These are phyloP conservation scores for Miamiensis avidus DNA, from an alignment of 169 alveolate genomes.

Conservation along the genomic window DNA sequence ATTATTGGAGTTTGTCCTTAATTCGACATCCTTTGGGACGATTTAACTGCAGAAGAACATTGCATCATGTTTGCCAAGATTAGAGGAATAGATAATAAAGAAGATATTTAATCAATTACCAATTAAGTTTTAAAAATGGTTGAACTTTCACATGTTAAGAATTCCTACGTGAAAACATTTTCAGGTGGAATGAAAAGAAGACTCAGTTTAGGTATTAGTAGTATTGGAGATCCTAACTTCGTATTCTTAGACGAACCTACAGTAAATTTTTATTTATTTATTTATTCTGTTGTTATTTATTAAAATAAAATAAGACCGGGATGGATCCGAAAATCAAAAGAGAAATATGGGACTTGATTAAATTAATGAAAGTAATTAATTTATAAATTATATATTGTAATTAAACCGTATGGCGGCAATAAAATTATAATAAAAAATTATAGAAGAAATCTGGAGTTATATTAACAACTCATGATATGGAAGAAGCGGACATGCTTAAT, in stretches of 20 bases:
- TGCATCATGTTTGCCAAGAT: constrained; percentile 53
- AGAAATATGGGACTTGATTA: constrained; percentile 74
- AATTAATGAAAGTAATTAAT: constrained; percentile 58
- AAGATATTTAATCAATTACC: constrained; percentile 43
- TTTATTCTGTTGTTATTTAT: too few relatives aligned
- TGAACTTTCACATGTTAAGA: constrained; percentile 63
- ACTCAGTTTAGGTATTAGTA: constrained; percentile 86
- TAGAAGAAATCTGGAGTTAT: too few relatives aligned
- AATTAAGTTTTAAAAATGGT: constrained; percentile 56
- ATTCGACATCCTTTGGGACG: constrained; percentile 81
- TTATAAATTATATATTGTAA: too few relatives aligned
- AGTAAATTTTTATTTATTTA: too few relatives aligned
- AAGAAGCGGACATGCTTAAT: constrained; percentile 83
- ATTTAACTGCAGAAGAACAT: constrained; percentile 83
- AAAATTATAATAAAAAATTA: too few relatives aligned
- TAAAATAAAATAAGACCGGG: too few relatives aligned
- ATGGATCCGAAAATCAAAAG: constrained; percentile 82
- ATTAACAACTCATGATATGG: constrained; percentile 85
- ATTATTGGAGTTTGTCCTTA: constrained; percentile 82
- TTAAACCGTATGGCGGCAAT: too few relatives aligned
- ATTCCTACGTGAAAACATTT: constrained; percentile 67
- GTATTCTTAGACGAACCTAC: constrained; percentile 38
- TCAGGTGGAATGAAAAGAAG: constrained; percentile 92
- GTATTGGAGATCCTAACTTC: constrained; percentile 73
- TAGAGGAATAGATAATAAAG: constrained; percentile 65